phyloP scores from a whole-genome alignment of 805 yeast genomes.

The Starmerella stellata region DNA sequence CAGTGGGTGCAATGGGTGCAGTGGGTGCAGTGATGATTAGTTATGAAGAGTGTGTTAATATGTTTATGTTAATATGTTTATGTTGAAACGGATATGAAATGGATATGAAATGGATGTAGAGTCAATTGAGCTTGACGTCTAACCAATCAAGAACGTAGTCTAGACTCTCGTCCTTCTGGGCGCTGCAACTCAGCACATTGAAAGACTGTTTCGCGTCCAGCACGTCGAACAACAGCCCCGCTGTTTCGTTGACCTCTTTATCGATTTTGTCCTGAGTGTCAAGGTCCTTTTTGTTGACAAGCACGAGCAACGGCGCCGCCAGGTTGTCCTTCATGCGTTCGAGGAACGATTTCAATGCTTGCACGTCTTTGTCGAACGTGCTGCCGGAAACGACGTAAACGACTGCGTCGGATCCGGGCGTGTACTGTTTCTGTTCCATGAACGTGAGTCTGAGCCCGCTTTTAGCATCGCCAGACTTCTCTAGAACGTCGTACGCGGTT shows the following conservation, averaged over 20 bases:
- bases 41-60: too few species aligned
- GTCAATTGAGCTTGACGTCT: constrained; percentile 23
- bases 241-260: constrained; percentile 23
- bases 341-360: neutral
- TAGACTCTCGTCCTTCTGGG: constrained; percentile 1
- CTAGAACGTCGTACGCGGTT: constrained; percentile 10
- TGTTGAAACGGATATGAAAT: too few species aligned
- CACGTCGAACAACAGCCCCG: constrained; percentile 19
- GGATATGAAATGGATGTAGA: too few species aligned
- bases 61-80: too few species aligned
- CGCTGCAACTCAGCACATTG: constrained; percentile 10
- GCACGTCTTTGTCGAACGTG: neutral
- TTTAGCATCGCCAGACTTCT: constrained; percentile 5
- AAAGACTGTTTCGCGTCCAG: constrained; percentile 9
- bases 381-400: constrained; percentile 5
- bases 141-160: constrained; percentile 13
- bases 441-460: constrained; percentile 6
- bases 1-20: too few species aligned
- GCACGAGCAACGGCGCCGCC: constrained; percentile 9
- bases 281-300: constrained; percentile 10
- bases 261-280: constrained; percentile 7
- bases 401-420: constrained; percentile 8
- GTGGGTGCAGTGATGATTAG: too few species aligned
- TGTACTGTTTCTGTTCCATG: constrained; percentile 10
- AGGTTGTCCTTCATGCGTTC: neutral